Percentiles rank a stretch among this genome's conserved stretches.
phyloP scores from a whole-genome alignment of 768 basidiomycete species.

The Cystofilobasidium macerans region DNA sequence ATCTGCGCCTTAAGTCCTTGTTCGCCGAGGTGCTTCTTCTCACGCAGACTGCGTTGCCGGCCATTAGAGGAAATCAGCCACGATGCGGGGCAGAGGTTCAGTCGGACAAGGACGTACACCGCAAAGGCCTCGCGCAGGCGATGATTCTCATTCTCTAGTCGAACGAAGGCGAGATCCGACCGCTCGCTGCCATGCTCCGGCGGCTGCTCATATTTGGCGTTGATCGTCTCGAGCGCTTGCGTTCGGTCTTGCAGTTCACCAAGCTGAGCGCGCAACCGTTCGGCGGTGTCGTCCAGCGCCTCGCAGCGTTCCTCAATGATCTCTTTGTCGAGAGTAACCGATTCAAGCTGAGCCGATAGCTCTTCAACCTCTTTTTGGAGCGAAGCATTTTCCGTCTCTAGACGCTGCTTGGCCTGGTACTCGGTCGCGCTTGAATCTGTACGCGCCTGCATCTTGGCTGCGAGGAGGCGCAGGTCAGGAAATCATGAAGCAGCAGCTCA shows the following conservation, averaged over 20 bases:
- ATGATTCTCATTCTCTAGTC: conserved; percentile 94
- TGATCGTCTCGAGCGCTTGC: conserved; percentile 54
- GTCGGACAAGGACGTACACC: background rate
- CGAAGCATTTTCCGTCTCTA: conserved; percentile 57
- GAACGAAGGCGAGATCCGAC: conserved; percentile 50
- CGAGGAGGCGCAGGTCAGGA: background rate
- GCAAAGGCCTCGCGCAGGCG: conserved; percentile 80
- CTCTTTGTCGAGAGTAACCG: conserved; percentile 90
- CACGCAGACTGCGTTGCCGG: conserved; percentile 53
- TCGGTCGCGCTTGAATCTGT: conserved; percentile 68
- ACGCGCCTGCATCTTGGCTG: conserved; percentile 65
- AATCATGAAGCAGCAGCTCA: background rate
- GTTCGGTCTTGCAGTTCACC: conserved; percentile 75
- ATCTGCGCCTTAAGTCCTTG: conserved; percentile 70
- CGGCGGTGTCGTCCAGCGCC: conserved; percentile 61
- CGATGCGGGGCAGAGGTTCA: background rate
- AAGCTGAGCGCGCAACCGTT: conserved; percentile 63
- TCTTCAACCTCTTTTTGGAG: conserved; percentile 65
- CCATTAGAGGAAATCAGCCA: background rate
- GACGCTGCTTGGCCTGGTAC: conserved; percentile 64
- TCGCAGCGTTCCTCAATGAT: conserved; percentile 90
- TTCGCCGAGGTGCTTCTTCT: conserved; percentile 78
- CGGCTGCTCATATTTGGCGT: conserved; percentile 40
- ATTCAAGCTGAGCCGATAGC: conserved; percentile 79
- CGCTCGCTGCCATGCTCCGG: conserved; percentile 37